Base-by-base conservation (phyloP, 305 asterid genomes). In the Rubia peregrina region DNA sequence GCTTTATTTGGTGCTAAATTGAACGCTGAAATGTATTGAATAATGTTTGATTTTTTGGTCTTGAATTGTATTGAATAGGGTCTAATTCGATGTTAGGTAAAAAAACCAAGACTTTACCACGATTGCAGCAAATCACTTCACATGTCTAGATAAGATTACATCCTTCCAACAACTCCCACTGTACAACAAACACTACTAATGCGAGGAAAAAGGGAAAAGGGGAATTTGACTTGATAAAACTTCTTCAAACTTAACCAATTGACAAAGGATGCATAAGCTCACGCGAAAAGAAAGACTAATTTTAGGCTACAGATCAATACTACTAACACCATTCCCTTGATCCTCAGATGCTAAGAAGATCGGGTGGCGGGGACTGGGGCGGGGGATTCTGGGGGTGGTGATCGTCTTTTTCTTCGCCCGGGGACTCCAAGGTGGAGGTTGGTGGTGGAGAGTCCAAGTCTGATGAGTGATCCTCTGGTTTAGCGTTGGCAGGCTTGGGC, bases 331-430 rank as follows among this genome's bases (percentile, higher is more conserved):
- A 69, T 60, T 36, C 38, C 73, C 63, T 61, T 61, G n/a, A 56
- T 22, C 43, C 78, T 85, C 73, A 88, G 36, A 90, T 90, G 86
- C 93, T 88, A 73, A 88, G 95, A 46, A 86, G 91, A 75, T 88
- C 96, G 22, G 89, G 84, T 9, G 93, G 85, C 5, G 93, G 89
- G 10, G 82, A 80, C 14, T 71, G 83, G 17, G 76, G 72, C 21
- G 76, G 74, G 5, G 73, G 49, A n/a, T 65, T 68, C 21, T 67
- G 90, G 59, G 43, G 90, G 56, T 49, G 90, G 60, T 53, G 76
- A 46, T 62, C 78, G 74, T 78, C 83, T 59, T 74, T 76, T 0
- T 46, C 69, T 7, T 70, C 53, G 68, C 57, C 42, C 0, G 89
- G 90, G 71, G 87, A 85, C 67, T 88, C 89, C n/a, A 80, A 40